Evolutionary conservation across 2,329 filamentous ascomycete genomes (phyloP).

Genomic region (Tolypocladium album): DNA sequence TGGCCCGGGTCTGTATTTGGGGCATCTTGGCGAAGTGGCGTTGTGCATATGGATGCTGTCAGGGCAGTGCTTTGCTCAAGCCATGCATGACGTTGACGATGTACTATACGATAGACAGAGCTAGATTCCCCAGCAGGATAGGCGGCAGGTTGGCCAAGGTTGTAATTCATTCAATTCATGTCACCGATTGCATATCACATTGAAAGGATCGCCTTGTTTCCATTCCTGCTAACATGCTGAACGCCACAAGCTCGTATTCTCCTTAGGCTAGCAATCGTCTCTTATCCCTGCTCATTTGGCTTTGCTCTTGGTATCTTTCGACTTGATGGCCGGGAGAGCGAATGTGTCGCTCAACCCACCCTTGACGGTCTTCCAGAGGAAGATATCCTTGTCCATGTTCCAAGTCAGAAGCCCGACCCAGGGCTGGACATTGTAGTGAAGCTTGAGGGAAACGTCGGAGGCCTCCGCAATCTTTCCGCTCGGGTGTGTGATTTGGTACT

Average conservation of each 20-base stretch:
- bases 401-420: slow-evolving; percentile 88
- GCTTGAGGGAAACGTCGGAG: slow-evolving; percentile 62
- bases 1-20: not conserved
- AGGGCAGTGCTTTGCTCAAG: not conserved
- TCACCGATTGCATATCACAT: not conserved
- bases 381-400: slow-evolving; percentile 50
- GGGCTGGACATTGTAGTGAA: slow-evolving; percentile 96
- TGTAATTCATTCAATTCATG: not conserved
- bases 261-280: not conserved
- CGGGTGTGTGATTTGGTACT: slow-evolving; percentile 95
- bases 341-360: slow-evolving; percentile 57
- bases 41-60: not conserved
- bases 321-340: slow-evolving; percentile 54
- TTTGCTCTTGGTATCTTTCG: slow-evolving; percentile 28
- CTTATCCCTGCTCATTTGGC: not conserved
- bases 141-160: not conserved
- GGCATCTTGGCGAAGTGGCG: not conserved
- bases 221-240: slow-evolving; percentile 5
- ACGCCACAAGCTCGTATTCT: slow-evolving; percentile 7
- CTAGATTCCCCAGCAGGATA: not conserved
- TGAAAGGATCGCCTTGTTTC: not conserved
- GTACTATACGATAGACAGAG: not conserved
- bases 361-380: slow-evolving; percentile 53
- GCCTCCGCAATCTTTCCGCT: slow-evolving; percentile 65
- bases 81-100: not conserved